Evolutionary conservation across 768 basidiomycete genomes (phyloP).

Genomic region (Terana coerulea): DNA sequence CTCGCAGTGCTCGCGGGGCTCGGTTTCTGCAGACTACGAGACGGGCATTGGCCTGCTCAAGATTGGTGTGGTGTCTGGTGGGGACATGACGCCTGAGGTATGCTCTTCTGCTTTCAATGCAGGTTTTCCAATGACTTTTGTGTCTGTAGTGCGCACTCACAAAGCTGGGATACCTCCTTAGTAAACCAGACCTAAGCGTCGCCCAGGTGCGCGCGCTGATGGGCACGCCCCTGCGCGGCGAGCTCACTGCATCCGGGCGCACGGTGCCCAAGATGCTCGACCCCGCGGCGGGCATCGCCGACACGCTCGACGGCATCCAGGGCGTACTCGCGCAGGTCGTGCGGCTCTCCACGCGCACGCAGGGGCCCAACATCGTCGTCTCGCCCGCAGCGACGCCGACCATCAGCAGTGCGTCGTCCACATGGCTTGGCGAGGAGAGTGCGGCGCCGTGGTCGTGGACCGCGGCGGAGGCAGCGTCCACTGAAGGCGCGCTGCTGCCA

Average conservation of each 20-base stretch:
- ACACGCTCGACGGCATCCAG: slow-evolving; percentile 58
- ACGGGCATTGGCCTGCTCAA: slow-evolving; percentile 67
- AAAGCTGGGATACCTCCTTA: slow-evolving; percentile 86
- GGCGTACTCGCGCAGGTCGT: slow-evolving; percentile 66
- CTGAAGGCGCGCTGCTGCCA: slow-evolving; percentile 69
- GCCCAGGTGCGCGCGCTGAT: slow-evolving; percentile 73
- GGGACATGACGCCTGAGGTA: slow-evolving; percentile 97
- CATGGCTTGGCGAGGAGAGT: slow-evolving; percentile 24
- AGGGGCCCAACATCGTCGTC: slow-evolving; percentile 36
- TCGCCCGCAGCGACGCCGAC: slow-evolving; percentile 26
- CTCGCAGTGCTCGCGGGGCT: slow-evolving; percentile 84
- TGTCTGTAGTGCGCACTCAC: slow-evolving; percentile 73
- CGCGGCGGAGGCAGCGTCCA: slow-evolving; percentile 66
- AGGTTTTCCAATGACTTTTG: no score
- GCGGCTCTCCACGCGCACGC: slow-evolving; percentile 46
- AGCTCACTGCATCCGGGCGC: slow-evolving; percentile 60
- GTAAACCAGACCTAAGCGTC: slow-evolving; percentile 71
- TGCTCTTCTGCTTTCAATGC: slow-evolving; percentile 5
- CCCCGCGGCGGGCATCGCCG: slow-evolving; percentile 28
- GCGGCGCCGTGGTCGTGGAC: slow-evolving; percentile 77
- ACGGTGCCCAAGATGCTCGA: slow-evolving; percentile 29
- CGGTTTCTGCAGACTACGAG: slow-evolving; percentile 82
- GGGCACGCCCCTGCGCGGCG: slow-evolving; percentile 78
- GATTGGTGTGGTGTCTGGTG: slow-evolving; percentile 78
- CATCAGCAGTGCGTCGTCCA: no score